Percentiles rank a stretch among this genome's conserved stretches.
These are phyloP conservation scores for Apiotrichum akiyoshidainum DNA, from an alignment of 1,284 basidiomycete genomes.

Conservation along the genomic window DNA sequence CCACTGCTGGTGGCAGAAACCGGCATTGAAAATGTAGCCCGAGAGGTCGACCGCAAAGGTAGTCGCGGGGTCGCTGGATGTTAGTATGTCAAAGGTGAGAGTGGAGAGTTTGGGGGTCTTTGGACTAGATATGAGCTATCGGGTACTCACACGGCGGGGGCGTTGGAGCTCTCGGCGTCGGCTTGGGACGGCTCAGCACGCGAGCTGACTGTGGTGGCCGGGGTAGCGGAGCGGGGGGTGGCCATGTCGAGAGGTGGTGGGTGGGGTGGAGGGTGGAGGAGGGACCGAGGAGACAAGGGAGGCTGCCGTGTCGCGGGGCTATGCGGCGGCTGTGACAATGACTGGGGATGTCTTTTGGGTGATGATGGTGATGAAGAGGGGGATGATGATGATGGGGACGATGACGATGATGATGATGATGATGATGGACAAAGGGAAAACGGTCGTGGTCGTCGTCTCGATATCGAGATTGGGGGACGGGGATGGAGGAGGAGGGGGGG, in stretches of 20 bases:
- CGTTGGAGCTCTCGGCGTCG: conserved; percentile 31
- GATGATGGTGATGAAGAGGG: neutral
- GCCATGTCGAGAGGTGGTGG: conserved; percentile 2
- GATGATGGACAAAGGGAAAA: neutral
- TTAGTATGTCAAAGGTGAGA: too few species aligned
- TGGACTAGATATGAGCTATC: neutral
- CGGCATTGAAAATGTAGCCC: conserved; percentile 37
- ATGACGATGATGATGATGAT: neutral
- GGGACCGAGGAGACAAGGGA: too few species aligned
- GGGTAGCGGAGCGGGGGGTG: conserved; percentile 9
- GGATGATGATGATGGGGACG: too few species aligned
- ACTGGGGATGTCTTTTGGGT: too few species aligned
- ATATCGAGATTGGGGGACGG: neutral
- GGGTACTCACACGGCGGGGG: neutral
- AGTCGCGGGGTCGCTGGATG: conserved; percentile 2
- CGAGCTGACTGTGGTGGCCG: conserved; percentile 11
- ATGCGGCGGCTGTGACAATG: neutral
- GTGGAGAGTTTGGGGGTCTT: too few species aligned
- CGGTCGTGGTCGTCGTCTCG: too few species aligned
- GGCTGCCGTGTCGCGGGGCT: neutral
- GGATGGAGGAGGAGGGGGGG: too few species aligned
- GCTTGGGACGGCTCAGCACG: conserved; percentile 1
- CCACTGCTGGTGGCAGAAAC: conserved; percentile 41
- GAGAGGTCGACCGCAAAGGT: conserved; percentile 13
- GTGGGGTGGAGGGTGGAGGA: conserved; percentile 4